Conservation (phyloP, 257 asterid genomes). For the Cynanchum wilfordii region DNA sequence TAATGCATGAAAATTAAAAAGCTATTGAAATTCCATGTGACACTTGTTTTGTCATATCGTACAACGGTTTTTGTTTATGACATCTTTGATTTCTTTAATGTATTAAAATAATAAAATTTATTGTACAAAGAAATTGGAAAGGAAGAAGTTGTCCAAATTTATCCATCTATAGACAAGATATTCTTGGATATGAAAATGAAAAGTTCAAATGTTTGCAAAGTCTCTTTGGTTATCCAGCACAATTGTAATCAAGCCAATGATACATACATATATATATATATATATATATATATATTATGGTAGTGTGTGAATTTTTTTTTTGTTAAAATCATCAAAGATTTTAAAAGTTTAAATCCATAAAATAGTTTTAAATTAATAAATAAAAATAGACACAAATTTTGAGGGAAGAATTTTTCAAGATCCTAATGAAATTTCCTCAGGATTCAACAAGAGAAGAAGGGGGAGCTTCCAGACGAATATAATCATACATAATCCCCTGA, state of each 20-base stretch:
- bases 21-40: too few relatives aligned
- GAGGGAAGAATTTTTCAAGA: background rate
- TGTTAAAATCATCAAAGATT: too few relatives aligned
- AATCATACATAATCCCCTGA: conserved; percentile 68
- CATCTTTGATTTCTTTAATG: background rate
- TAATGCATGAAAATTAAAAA: too few relatives aligned
- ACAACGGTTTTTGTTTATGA: background rate
- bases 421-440: background rate
- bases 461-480: conserved; percentile 54
- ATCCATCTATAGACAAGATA: background rate
- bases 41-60: too few relatives aligned
- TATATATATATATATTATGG: too few relatives aligned
- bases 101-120: background rate
- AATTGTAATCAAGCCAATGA: too few relatives aligned
- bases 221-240: too few relatives aligned
- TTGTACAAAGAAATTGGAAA: background rate
- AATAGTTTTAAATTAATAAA: too few relatives aligned
- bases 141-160: background rate
- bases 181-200: background rate
- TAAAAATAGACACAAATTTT: too few relatives aligned
- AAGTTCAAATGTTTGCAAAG: background rate
- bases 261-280: too few relatives aligned
- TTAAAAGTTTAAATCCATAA: too few relatives aligned
- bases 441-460: background rate
- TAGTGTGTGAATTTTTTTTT: too few relatives aligned